phyloP scores from a whole-genome alignment of 164 flowering plant genomes.

The Houttuynia cordata region DNA sequence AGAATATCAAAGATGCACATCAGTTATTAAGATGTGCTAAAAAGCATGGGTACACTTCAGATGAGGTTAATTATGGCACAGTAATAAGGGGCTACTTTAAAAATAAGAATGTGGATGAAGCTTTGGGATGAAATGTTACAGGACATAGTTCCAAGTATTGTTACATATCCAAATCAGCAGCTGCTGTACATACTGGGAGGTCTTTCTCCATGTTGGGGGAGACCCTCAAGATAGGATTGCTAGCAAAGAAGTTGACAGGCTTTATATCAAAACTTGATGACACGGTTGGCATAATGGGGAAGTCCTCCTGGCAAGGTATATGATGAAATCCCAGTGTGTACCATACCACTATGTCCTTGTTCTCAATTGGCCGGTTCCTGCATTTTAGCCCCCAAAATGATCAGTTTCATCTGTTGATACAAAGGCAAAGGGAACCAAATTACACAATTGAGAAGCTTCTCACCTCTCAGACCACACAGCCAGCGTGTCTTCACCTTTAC shows the following conservation, averaged over 20 bases:
- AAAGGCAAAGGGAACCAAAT: no score
- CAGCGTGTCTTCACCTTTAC: slow-evolving; percentile 78
- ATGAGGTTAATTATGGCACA: no score
- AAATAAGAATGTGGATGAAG: no score
- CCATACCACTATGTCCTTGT: slow-evolving; percentile 82
- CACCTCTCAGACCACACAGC: slow-evolving; percentile 84
- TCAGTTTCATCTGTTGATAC: not conserved
- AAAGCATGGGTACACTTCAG: no score
- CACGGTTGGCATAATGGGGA: slow-evolving; percentile 79
- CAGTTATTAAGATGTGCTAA: no score
- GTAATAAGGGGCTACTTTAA: no score
- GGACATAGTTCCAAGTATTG: no score
- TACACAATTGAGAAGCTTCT: not conserved
- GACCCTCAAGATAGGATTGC: slow-evolving; percentile 55
- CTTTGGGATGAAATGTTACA: no score
- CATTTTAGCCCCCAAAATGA: slow-evolving; percentile 2
- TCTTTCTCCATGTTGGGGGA: slow-evolving; percentile 46
- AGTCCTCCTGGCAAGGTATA: slow-evolving; percentile 82
- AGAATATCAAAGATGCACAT: no score
- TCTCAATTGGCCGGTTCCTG: slow-evolving; percentile 54
- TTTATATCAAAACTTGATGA: slow-evolving; percentile 63
- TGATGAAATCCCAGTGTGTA: slow-evolving; percentile 85
- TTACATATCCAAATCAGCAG: no score
- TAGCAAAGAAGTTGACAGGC: slow-evolving; percentile 79
- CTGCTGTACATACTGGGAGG: slow-evolving; percentile 47